Base-by-base conservation (phyloP, 164 flowering plant species). In the Stephania japonica region DNA sequence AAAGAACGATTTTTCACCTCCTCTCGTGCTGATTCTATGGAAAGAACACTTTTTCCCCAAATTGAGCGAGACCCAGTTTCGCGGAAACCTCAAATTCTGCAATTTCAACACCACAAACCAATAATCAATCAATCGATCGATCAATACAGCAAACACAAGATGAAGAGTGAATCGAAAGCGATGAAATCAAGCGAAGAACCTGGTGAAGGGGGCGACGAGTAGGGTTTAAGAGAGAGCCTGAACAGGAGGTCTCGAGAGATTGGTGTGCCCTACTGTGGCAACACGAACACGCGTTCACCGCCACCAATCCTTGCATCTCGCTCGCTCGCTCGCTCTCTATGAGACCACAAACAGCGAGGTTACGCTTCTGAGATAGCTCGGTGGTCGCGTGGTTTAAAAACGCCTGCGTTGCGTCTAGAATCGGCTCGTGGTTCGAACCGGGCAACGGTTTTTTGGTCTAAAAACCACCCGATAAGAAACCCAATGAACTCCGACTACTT, bases 191-290 rank as follows among this genome's bases (percentile, higher is more conserved):
- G 49, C 3, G 16, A 8, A 16, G 43, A 5, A 84, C 86, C 83
- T 77, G 75, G 75, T 61, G 47, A 32, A 71, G 71, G 21, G 80
- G 69, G 23, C 76, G 50, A 53, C 43, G 72, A 6, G 44, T 32
- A 32, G 38, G 26, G 19, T 67, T 24, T 59, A 73, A 56, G 7
- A 71, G 32, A 42, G 84, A 70, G 66, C 71, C 23, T 3, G 84
- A 81, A 63, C 81, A 84, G 0, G 87, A 78, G 6, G 84, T 59
- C 59, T 85, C 86, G 74, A 78, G 85, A 82, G 82, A 53, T 81
- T 77, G 88, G 12, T 78, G 86, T 32, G 75, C 77, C 71, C 82
- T 65, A 4, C 38, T 32, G 4, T 32, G 38, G 75, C 78, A 76
- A 42, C 59, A 72, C 1, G 84, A 66, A 16, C 38, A 32, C 38